A percentile compares a stretch with the other conserved stretches of the same genome.
phyloP scores from a whole-genome alignment of 2,329 filamentous ascomycete genomes.

The Zymoseptoria crescenta region DNA sequence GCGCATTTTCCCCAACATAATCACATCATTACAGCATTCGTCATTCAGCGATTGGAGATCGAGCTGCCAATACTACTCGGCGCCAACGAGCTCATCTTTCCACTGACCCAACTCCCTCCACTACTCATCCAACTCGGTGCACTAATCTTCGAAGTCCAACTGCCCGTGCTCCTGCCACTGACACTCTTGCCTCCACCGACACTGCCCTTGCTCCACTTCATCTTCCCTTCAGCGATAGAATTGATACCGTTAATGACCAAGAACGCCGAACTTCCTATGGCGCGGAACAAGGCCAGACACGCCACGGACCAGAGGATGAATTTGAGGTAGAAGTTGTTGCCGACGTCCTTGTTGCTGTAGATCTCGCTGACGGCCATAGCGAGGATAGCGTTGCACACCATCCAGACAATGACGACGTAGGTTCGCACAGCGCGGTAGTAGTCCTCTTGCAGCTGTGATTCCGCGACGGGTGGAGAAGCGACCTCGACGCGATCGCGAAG shows the following conservation, averaged over 20 bases:
- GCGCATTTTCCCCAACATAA: background rate
- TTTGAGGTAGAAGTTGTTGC: slow-evolving; percentile 79
- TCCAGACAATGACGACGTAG: slow-evolving; percentile 96
- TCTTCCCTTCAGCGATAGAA: slow-evolving; percentile 75
- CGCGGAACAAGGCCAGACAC: slow-evolving; percentile 76
- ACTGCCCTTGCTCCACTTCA: slow-evolving; percentile 44
- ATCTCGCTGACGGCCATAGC: slow-evolving; percentile 89
- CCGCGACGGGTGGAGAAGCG: slow-evolving; percentile 50
- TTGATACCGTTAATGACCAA: slow-evolving; percentile 77
- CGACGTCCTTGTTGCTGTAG: slow-evolving; percentile 64
- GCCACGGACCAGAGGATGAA: slow-evolving; percentile 94
- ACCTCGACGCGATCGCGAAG: slow-evolving; percentile 90
- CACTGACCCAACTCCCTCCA: slow-evolving; percentile 30
- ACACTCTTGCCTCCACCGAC: slow-evolving; percentile 17
- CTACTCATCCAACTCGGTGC: slow-evolving; percentile 30
- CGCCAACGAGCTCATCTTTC: slow-evolving; percentile 29
- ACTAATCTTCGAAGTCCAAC: slow-evolving; percentile 32
- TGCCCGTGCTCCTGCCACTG: slow-evolving; percentile 25
- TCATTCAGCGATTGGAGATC: slow-evolving; percentile 1
- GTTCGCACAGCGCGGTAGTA: slow-evolving; percentile 97
- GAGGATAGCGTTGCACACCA: slow-evolving; percentile 82
- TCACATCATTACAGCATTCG: background rate
- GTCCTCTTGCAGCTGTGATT: slow-evolving; percentile 87
- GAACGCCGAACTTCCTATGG: slow-evolving; percentile 72
- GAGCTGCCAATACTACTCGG: slow-evolving; percentile 26